These are phyloP conservation scores for Pichia insulana DNA, from an alignment of 805 yeast species.

Conservation along the genomic window DNA sequence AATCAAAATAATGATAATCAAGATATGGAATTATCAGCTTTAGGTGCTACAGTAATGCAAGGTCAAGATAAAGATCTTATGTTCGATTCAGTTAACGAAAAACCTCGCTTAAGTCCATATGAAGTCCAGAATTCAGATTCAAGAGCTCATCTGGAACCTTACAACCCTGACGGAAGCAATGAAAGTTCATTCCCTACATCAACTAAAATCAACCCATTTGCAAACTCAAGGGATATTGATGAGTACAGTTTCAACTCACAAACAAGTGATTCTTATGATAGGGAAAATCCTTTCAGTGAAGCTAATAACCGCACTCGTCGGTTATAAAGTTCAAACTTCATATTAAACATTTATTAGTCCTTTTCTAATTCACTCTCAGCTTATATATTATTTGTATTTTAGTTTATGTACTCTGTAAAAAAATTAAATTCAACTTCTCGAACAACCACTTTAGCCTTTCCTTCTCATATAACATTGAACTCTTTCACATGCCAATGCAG, in stretches of 20 bases:
- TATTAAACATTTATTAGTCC: no score
- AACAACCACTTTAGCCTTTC: neutral
- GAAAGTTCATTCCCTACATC: constrained; percentile 4
- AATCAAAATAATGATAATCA: constrained; percentile 33
- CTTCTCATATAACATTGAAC: neutral
- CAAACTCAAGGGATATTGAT: constrained; percentile 2
- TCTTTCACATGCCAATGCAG: no score
- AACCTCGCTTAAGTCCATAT: constrained; percentile 4
- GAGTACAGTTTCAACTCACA: constrained; percentile 3
- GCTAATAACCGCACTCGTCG: neutral
- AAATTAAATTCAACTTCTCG: no score
- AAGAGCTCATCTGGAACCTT: constrained; percentile 6
- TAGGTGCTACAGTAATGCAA: constrained; percentile 62
- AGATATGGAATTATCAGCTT: constrained; percentile 60
- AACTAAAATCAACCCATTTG: constrained; percentile 10
- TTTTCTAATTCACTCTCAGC: neutral
- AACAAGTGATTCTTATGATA: neutral
- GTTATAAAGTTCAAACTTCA: neutral
- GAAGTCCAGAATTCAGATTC: constrained; percentile 4
- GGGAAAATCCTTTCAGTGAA: constrained; percentile 4
- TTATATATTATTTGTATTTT: no score
- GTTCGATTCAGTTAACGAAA: constrained; percentile 4
- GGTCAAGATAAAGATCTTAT: constrained; percentile 40
- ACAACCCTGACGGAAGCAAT: constrained; percentile 3
- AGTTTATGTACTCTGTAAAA: no score